A percentile compares a stretch with the other conserved stretches of the same genome.
These are phyloP conservation scores for Boletus subcaerulescens DNA, from an alignment of 768 basidiomycete genomes.

Conservation along the genomic window DNA sequence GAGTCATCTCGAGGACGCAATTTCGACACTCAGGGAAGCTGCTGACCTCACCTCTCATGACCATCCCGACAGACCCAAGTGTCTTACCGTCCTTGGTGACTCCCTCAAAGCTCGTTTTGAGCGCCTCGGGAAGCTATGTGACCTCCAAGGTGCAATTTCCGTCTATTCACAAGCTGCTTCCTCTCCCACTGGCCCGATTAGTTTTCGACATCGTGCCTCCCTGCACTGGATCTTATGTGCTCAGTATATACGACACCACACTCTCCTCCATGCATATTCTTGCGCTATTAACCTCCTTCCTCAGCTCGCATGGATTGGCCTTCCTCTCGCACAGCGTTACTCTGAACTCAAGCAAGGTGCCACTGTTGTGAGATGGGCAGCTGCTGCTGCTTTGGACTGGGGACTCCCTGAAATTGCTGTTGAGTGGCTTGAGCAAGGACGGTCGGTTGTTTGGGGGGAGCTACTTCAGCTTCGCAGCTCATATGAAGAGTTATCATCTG, in stretches of 20 bases:
- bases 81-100: too few species aligned
- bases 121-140: background rate
- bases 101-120: background rate
- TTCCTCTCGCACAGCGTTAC: slow-evolving; percentile 16
- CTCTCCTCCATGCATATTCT: slow-evolving; percentile 18
- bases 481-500: slow-evolving; percentile 1
- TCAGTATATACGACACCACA: background rate
- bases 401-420: slow-evolving; percentile 2
- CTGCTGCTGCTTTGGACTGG: slow-evolving; percentile 18
- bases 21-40: background rate
- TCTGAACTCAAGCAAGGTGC: slow-evolving; percentile 6
- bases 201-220: slow-evolving; percentile 1
- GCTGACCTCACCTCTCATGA: too few species aligned
- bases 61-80: background rate
- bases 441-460: slow-evolving; percentile 16
- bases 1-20: background rate
- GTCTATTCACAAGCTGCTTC: background rate
- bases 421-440: slow-evolving; percentile 19
- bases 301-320: slow-evolving; percentile 12
- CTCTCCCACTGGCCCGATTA: too few species aligned
- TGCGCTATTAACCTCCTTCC: slow-evolving; percentile 19
- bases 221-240: slow-evolving; percentile 5
- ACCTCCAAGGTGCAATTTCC: background rate
- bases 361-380: slow-evolving; percentile 20
- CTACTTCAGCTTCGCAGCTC: slow-evolving; percentile 13